These are phyloP conservation scores for Epichloe aotearoae DNA, from an alignment of 2,329 filamentous ascomycete species.

Conservation along the genomic window DNA sequence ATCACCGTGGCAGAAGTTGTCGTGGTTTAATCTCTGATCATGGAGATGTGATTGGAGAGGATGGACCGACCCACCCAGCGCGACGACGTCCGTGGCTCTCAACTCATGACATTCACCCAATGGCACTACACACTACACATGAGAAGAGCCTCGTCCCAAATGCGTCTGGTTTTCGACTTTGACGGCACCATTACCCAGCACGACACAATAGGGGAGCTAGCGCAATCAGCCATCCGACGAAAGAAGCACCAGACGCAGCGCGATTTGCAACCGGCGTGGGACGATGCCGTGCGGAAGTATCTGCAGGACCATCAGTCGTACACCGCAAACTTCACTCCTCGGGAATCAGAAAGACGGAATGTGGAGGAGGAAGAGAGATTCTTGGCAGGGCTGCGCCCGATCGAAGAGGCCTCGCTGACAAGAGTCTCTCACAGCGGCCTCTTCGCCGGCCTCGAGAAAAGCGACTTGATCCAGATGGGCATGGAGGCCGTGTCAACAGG, in stretches of 20 bases:
- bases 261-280: constrained; percentile 29
- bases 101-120: no score
- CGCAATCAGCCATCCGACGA: constrained; percentile 26
- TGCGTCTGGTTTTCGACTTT: constrained; percentile 43
- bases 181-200: constrained; percentile 44
- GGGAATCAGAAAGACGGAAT: constrained; percentile 19
- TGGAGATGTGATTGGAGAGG: neutral
- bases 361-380: constrained; percentile 28
- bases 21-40: no score
- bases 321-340: constrained; percentile 19
- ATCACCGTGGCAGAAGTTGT: neutral
- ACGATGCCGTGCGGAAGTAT: constrained; percentile 32
- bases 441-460: constrained; percentile 26
- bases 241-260: constrained; percentile 14
- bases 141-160: constrained; percentile 7
- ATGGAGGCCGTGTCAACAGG: constrained; percentile 20
- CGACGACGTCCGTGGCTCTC: no score
- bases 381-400: constrained; percentile 26
- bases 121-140: no score
- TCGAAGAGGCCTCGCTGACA: constrained; percentile 33
- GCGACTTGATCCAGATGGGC: constrained; percentile 25
- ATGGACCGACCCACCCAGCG: no score
- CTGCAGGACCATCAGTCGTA: constrained; percentile 27
- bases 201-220: constrained; percentile 39
- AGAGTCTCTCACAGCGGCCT: constrained; percentile 30